phyloP scores from a whole-genome alignment of 192 early-diverging fungal species.

The Gaertneriomyces sp. region DNA sequence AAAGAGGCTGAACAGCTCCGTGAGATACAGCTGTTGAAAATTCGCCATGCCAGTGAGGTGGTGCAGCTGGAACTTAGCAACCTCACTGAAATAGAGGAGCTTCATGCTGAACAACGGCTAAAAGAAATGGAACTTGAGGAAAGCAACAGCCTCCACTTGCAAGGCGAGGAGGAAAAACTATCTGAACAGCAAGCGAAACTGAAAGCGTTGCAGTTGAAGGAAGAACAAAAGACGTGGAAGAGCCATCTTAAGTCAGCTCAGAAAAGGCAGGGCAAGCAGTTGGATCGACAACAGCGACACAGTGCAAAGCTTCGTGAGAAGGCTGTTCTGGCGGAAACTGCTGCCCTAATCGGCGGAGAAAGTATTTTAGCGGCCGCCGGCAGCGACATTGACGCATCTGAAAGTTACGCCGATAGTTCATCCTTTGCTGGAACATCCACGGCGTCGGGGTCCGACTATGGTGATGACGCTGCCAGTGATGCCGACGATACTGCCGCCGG shows the following conservation, averaged over 20 bases:
- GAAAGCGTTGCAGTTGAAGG: slow-evolving; percentile 28
- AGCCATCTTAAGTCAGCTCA: slow-evolving; percentile 28
- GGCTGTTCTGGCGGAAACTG: slow-evolving; percentile 11
- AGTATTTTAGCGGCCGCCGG: slow-evolving; percentile 10
- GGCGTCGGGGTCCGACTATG: slow-evolving; percentile 7
- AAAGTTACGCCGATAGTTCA: slow-evolving; percentile 16
- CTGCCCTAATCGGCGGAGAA: slow-evolving; percentile 21
- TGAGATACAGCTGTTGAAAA: slow-evolving; percentile 36
- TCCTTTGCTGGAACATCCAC: slow-evolving; percentile 14
- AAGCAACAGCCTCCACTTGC: slow-evolving; percentile 4
- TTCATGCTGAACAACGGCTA: slow-evolving; percentile 15
- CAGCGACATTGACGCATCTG: slow-evolving; percentile 24
- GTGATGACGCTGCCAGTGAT: slow-evolving; percentile 7
- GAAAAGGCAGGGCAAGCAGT: slow-evolving; percentile 28
- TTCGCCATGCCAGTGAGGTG: slow-evolving; percentile 30
- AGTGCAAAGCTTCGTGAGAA: slow-evolving; percentile 16
- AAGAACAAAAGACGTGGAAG: slow-evolving; percentile 26
- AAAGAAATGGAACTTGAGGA: slow-evolving; percentile 22
- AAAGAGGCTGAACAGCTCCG: slow-evolving; percentile 39
- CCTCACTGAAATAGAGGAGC: slow-evolving; percentile 31
- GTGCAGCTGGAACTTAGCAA: slow-evolving; percentile 22
- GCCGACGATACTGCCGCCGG: slow-evolving; percentile 2
- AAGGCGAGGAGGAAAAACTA: slow-evolving; percentile 22
- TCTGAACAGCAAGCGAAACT: slow-evolving; percentile 11
- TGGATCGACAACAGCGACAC: slow-evolving; percentile 33